A percentile compares a stretch with the other conserved stretches of the same genome.
These are phyloP conservation scores for Coemansia sp. DNA, from an alignment of 192 early-diverging fungal species.

Conservation along the genomic window DNA sequence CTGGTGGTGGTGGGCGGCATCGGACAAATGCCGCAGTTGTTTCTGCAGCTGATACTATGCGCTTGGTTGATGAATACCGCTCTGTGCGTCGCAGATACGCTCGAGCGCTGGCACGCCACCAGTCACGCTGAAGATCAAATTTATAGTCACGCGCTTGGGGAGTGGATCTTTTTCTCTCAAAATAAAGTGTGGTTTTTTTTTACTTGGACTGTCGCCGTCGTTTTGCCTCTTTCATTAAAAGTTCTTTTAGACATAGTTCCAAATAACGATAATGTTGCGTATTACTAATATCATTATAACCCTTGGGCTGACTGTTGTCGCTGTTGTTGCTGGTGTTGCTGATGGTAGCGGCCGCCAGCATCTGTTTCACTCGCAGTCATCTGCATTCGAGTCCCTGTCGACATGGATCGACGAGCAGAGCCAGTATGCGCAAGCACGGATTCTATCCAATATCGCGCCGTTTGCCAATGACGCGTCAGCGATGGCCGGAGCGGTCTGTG, in stretches of 20 bases:
- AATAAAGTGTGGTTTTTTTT: neutral
- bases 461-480: slow-evolving; percentile 20
- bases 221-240: neutral
- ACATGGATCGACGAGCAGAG: slow-evolving; percentile 23
- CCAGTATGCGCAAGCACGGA: neutral
- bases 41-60: slow-evolving; percentile 1
- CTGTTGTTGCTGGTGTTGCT: too few species aligned
- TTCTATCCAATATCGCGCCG: slow-evolving; percentile 42
- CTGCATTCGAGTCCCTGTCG: neutral
- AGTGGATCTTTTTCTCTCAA: too few species aligned
- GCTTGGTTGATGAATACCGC: slow-evolving; percentile 31
- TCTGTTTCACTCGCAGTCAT: neutral
- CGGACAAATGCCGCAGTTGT: too few species aligned
- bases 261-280: neutral
- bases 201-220: neutral
- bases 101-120: slow-evolving; percentile 16
- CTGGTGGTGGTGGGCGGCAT: neutral
- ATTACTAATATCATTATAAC: neutral
- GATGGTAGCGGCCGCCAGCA: neutral
- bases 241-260: too few species aligned
- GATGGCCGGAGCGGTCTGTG: slow-evolving; percentile 45
- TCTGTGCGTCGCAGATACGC: slow-evolving; percentile 33
- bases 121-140: neutral
- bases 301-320: neutral
- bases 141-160: neutral